These are phyloP conservation scores for Talaromyces thailandensis DNA, from an alignment of 495 filamentous ascomycete genomes.

Conservation along the genomic window DNA sequence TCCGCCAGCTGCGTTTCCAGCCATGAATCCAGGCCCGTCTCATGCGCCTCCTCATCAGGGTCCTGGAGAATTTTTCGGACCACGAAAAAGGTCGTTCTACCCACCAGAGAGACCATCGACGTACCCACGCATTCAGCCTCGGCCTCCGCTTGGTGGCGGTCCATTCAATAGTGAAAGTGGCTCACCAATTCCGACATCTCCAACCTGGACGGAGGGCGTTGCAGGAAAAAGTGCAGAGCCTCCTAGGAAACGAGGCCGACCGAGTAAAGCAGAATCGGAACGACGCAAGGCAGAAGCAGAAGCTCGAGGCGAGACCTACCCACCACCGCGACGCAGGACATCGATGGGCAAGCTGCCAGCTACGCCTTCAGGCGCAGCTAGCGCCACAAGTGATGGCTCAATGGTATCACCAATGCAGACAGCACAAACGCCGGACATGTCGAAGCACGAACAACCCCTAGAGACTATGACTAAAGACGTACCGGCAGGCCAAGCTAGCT, in stretches of 20 bases:
- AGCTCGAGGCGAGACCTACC: conserved; percentile 41
- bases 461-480: neutral
- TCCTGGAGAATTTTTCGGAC: conserved; percentile 8
- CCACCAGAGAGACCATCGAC: conserved; percentile 24
- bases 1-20: conserved; percentile 15
- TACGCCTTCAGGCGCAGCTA: conserved; percentile 25
- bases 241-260: conserved; percentile 51
- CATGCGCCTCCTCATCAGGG: neutral
- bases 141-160: conserved; percentile 25
- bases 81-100: conserved; percentile 28
- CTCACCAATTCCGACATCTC: conserved; percentile 29
- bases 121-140: conserved; percentile 32
- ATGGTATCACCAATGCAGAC: conserved; percentile 6
- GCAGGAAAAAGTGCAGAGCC: conserved; percentile 21
- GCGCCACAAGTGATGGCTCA: conserved; percentile 4
- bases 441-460: neutral
- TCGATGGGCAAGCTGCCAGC: conserved; percentile 23
- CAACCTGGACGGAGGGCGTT: conserved; percentile 16
- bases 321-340: conserved; percentile 25
- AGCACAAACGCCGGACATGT: conserved; percentile 5
- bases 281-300: conserved; percentile 42
- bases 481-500: neutral
- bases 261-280: conserved; percentile 48
- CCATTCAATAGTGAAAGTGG: conserved; percentile 32
- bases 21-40: conserved; percentile 8